These are phyloP conservation scores for Cudoniella acicularis DNA, from an alignment of 495 filamentous ascomycete species.

Conservation along the genomic window DNA sequence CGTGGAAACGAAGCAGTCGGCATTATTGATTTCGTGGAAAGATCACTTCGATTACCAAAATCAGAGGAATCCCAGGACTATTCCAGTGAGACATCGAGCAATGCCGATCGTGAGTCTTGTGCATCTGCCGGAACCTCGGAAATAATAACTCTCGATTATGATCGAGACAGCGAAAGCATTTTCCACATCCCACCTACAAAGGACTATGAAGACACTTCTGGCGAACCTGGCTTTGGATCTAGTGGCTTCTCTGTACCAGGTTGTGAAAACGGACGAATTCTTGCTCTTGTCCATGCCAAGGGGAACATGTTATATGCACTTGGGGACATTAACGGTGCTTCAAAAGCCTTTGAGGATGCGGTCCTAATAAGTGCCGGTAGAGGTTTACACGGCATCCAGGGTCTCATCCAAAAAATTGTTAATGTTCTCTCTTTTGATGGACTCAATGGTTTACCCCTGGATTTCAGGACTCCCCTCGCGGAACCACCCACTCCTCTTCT, in stretches of 20 bases:
- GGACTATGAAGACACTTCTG: slow-evolving; percentile 45
- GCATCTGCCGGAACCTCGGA: slow-evolving; percentile 50
- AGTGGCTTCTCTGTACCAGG: slow-evolving; percentile 86
- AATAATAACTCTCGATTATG: slow-evolving; percentile 50
- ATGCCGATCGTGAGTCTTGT: slow-evolving; percentile 38
- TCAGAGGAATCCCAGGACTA: slow-evolving; percentile 24
- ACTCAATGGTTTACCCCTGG: slow-evolving; percentile 16
- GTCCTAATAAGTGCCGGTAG: slow-evolving; percentile 83
- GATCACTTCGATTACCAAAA: slow-evolving; percentile 53
- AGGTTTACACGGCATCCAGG: slow-evolving; percentile 66
- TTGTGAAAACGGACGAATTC: slow-evolving; percentile 88
- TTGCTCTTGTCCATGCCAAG: slow-evolving; percentile 91
- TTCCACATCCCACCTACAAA: slow-evolving; percentile 6
- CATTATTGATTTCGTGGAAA: slow-evolving; percentile 87
- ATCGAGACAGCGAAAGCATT: slow-evolving; percentile 20
- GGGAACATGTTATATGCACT: slow-evolving; percentile 96
- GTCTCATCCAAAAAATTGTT: slow-evolving; percentile 79
- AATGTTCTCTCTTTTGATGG: slow-evolving; percentile 52
- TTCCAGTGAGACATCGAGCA: slow-evolving; percentile 24
- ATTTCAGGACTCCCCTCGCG: slow-evolving; percentile 24
- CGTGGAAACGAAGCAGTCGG: slow-evolving; percentile 82
- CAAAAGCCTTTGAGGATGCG: slow-evolving; percentile 90
- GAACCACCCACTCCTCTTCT: slow-evolving; percentile 57
- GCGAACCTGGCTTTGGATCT: slow-evolving; percentile 63
- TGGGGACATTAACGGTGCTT: slow-evolving; percentile 78